Conservation (phyloP, 768 basidiomycete species). For the Hortiboletus flavorubellus region DNA sequence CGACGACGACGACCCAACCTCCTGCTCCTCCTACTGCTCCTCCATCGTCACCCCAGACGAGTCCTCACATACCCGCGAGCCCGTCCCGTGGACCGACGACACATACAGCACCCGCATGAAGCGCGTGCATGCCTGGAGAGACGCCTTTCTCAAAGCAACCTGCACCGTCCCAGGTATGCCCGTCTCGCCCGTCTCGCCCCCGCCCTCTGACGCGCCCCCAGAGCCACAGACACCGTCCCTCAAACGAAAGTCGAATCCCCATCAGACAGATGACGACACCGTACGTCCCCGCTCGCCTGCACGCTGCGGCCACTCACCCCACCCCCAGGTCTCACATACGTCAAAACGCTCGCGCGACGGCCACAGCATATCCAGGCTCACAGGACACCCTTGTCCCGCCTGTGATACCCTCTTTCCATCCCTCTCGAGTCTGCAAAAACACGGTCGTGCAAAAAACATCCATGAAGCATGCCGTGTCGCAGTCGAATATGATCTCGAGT, state of each 20-base stretch:
- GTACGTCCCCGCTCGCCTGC: slow-evolving; percentile 29
- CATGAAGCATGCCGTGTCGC: slow-evolving; percentile 71
- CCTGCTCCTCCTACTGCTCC: slow-evolving; percentile 71
- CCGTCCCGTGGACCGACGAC: slow-evolving; percentile 39
- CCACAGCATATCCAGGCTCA: slow-evolving; percentile 37
- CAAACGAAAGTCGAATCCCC: slow-evolving; percentile 43
- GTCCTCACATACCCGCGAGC: slow-evolving; percentile 25
- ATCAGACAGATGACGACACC: slow-evolving; percentile 39
- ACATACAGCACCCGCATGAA: slow-evolving; percentile 55
- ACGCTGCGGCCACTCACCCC: slow-evolving; percentile 14
- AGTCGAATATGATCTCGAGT: slow-evolving; percentile 73
- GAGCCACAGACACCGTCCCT: slow-evolving; percentile 37
- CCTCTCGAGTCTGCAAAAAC: slow-evolving; percentile 55
- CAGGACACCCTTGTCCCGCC: slow-evolving; percentile 66
- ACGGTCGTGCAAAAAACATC: slow-evolving; percentile 50
- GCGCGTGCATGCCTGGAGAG: slow-evolving; percentile 72
- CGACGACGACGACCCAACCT: slow-evolving; percentile 50
- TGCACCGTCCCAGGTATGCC: slow-evolving; percentile 41
- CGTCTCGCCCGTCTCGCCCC: neutral
- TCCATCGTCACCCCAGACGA: slow-evolving; percentile 49
- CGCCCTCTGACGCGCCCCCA: slow-evolving; percentile 7
- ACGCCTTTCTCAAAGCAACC: slow-evolving; percentile 47
- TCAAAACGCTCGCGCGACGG: slow-evolving; percentile 51
- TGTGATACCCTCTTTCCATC: slow-evolving; percentile 68
- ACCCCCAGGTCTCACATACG: slow-evolving; percentile 44